Base-by-base conservation (phyloP, 164 flowering plant species). In the Magnolia sinica region DNA sequence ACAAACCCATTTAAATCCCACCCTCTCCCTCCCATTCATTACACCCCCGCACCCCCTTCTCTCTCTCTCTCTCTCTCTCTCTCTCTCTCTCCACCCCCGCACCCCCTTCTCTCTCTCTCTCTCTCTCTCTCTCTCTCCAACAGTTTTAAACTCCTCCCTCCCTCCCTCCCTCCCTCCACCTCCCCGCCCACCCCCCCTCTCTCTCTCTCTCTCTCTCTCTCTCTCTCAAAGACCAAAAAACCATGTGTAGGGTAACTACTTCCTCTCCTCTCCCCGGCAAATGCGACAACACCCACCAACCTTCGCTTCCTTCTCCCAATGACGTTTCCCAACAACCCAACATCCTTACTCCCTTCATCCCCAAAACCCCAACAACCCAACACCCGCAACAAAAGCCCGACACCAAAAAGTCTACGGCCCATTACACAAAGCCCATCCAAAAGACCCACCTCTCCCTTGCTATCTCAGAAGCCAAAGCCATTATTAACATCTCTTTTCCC, bases 401-500 rank as follows among this genome's bases (percentile, higher is more conserved):
- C 1, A 52, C 8, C 52, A 18, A 55, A 1, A 72, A 45, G 11
- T 50, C 22, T 8, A 20, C 19, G 18, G 18, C 27, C 59, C 72
- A 70, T 64, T 37, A 0, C 0, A 37, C 7, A 77, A 27, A 77
- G 9, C 76, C 14, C 81, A 37, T 5, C 45, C 6, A 13, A 4
- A 81, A 73, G 69, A 77, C 87, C 76, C 84, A 81, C 74, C 81
- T 86, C 31, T 82, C 82, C 18, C 65, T 84, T 3, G 82, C 82
- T 10, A 11, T 87, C 14, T 50, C 58, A 11, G 97, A 92, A 78
- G 84, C 85, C 45, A 82, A 67, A 49, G 77, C 82, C 81, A 87
- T 91, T 55, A 81, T 88, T 20, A 79, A 78, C 27, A 87, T 92
- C 55, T 86, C 92, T 18, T 66, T 91, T 61, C 97, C 97, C 9